These are phyloP conservation scores for Arctium minus DNA, from an alignment of 129 eudicot species.

Conservation along the genomic window DNA sequence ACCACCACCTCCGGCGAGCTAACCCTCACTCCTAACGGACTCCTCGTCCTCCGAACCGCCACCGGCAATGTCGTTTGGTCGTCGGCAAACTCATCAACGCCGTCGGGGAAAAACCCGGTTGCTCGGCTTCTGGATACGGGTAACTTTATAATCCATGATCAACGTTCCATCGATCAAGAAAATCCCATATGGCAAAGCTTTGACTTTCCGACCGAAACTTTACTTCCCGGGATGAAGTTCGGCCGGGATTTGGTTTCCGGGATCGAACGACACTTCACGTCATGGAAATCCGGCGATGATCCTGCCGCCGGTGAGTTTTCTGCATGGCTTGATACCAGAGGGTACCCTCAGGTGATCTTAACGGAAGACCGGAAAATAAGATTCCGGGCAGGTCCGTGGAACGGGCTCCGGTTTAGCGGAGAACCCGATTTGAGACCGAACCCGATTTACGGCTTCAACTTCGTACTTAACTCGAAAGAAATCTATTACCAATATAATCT, in stretches of 20 bases:
- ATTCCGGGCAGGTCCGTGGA: slow-evolving; percentile 37
- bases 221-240: neutral
- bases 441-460: slow-evolving; percentile 5
- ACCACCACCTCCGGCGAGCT: slow-evolving; percentile 13
- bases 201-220: neutral
- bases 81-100: slow-evolving; percentile 10
- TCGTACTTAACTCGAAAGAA: slow-evolving; percentile 12
- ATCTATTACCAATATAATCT: slow-evolving; percentile 16
- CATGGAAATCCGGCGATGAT: slow-evolving; percentile 15
- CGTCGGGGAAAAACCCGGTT: neutral
- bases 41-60: slow-evolving; percentile 1
- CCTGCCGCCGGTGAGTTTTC: slow-evolving; percentile 13
- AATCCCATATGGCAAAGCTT: slow-evolving; percentile 30
- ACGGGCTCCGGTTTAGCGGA: slow-evolving; percentile 25
- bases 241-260: neutral
- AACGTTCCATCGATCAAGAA: neutral
- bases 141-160: slow-evolving; percentile 19
- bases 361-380: neutral
- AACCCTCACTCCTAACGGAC: slow-evolving; percentile 13
- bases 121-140: slow-evolving; percentile 25
- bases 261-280: neutral
- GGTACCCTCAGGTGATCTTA: slow-evolving; percentile 19
- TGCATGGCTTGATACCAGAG: slow-evolving; percentile 10
- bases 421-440: slow-evolving; percentile 7
- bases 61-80: slow-evolving; percentile 16